Evolutionary conservation across 257 asterid genomes (phyloP).

Genomic region (Solanum chilense): DNA sequence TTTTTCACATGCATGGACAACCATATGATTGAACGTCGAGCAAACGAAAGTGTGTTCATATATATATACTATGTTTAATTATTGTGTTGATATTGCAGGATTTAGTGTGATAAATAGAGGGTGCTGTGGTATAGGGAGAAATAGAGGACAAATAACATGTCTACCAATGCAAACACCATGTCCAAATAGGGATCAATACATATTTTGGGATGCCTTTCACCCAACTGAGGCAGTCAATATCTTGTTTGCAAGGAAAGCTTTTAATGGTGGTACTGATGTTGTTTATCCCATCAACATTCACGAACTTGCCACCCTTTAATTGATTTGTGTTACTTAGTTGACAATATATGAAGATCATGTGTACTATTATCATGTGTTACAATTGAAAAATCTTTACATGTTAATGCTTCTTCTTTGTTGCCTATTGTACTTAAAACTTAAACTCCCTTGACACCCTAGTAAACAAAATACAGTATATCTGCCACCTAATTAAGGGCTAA

Average conservation of each 20-base stretch:
- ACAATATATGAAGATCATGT: neutral
- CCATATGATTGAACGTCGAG: neutral
- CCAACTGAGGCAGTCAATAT: slow-evolving; percentile 28
- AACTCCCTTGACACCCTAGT: neutral
- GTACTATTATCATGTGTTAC: neutral
- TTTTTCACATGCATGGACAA: neutral
- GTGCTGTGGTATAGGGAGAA: slow-evolving; percentile 20
- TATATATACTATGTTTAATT: neutral
- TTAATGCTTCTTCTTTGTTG: neutral
- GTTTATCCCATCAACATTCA: slow-evolving; percentile 5
- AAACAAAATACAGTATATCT: neutral
- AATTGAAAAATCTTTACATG: neutral
- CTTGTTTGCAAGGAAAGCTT: slow-evolving; percentile 10
- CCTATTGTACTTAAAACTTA: neutral
- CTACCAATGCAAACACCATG: slow-evolving; percentile 12
- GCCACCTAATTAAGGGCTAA: neutral
- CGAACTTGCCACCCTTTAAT: neutral
- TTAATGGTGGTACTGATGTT: slow-evolving; percentile 5
- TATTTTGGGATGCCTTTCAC: slow-evolving; percentile 40
- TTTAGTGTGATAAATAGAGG: slow-evolving; percentile 23
- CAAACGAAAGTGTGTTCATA: neutral
- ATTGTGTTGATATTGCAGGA: slow-evolving; percentile 8
- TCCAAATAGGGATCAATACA: slow-evolving; percentile 20
- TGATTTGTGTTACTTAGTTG: neutral
- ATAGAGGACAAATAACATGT: slow-evolving; percentile 16